Base-by-base conservation (phyloP, 2,329 filamentous ascomycete species). In the Fusarium dimerum region DNA sequence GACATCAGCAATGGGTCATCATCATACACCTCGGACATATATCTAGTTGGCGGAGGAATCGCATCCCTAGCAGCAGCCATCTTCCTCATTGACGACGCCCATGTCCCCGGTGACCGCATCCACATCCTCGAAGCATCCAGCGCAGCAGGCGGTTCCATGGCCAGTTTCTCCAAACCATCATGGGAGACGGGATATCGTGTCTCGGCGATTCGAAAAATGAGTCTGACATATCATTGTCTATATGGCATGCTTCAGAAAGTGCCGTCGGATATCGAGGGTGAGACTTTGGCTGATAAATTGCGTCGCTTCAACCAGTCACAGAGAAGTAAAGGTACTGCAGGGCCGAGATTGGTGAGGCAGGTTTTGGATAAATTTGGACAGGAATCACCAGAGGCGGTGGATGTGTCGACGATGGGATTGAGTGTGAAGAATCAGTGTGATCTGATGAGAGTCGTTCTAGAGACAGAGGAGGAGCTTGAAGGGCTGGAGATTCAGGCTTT, bases 371-470 rank as follows among this genome's bases (percentile, higher is more conserved):
- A 56, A 1, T 20, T 49, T 13, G 63, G 63, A 0, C 38, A 7
- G 9, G 63, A 65, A 29, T 54, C 34, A 5, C 63, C 63, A 0
- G 63, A 65, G 9, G 63, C 63, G 1, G 63, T 65, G 6, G 54
- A 65, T 6, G 57, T 66, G 34, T 63, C 38, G 20, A 62, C 62
- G 17, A 65, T 65, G 63, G 63, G 63, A 1, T 26, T 65, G n/a
- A 65, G 63, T 43, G 63, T 66, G 38, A 65, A 64, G 51, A 64
- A 65, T 51, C 63, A 65, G 16, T 65, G 63, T 16, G 63, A 65
- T 41, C 49, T 65, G 50, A 65, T 65, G 63, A 55, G 63, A 13
- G 63, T 65, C 1, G 63, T 65, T 16, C 58, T 65, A 1, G 63
- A 65, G 18, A 65, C 59, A 1, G 63, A 65, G 16, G 60, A 65